phyloP scores from a whole-genome alignment of 73 alveolate genomes.

The Paramecium octaurelia region DNA sequence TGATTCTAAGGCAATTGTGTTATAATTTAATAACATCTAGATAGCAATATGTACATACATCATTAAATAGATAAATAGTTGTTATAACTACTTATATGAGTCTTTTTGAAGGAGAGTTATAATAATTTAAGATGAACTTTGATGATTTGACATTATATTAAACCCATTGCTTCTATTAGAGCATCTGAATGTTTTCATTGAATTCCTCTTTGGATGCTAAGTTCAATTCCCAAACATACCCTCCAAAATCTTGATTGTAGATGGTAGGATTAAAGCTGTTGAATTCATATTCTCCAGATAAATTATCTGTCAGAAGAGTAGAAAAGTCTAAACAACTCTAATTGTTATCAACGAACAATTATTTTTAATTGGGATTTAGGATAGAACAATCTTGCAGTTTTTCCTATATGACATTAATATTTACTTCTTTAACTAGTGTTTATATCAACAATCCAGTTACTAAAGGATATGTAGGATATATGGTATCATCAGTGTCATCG shows the following conservation, averaged over 20 bases:
- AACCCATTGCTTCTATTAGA: neutral
- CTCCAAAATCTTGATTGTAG: neutral
- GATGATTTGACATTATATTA: neutral
- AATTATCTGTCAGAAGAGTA: neutral
- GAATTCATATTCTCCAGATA: neutral
- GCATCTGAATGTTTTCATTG: neutral
- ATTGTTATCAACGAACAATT: neutral
- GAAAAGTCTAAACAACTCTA: constrained; percentile 1
- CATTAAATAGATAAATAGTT: neutral
- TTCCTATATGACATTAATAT: neutral
- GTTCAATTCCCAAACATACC: constrained; percentile 5
- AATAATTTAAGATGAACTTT: neutral
- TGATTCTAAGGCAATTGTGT: neutral
- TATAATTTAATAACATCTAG: neutral
- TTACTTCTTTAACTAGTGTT: neutral
- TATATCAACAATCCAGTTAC: neutral
- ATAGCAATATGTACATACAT: neutral
- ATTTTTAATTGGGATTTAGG: neutral
- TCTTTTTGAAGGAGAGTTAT: neutral
- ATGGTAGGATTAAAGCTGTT: neutral
- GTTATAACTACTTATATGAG: neutral
- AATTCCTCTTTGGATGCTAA: neutral
- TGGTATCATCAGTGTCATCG: neutral
- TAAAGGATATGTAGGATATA: neutral
- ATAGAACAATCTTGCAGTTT: neutral